Conservation (phyloP, 768 basidiomycete species). For the Leccinum broughii region DNA sequence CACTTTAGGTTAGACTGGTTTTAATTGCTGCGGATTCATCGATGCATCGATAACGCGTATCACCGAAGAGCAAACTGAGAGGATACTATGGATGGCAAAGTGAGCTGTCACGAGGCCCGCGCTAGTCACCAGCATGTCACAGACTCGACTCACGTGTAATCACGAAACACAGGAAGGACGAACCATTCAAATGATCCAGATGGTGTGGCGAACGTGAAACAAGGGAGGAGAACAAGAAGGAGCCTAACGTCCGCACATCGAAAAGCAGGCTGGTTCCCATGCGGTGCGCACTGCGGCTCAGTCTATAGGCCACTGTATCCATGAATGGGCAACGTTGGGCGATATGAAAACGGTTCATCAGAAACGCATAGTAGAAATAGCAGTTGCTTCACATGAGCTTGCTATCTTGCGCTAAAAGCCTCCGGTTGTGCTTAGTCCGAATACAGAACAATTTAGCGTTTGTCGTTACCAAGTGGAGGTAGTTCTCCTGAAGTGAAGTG, state of each 20-base stretch:
- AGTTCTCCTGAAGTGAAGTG: constrained; percentile 17
- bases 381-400: constrained; percentile 26
- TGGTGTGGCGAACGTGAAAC: not conserved
- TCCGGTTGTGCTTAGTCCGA: constrained; percentile 19
- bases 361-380: constrained; percentile 14
- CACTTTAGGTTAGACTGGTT: constrained; percentile 12
- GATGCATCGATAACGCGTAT: constrained; percentile 22
- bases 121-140: not conserved
- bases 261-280: constrained; percentile 15
- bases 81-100: constrained; percentile 8
- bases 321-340: constrained; percentile 21
- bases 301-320: constrained; percentile 12
- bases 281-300: constrained; percentile 9
- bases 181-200: not conserved
- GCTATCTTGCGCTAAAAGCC: constrained; percentile 21
- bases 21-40: constrained; percentile 10
- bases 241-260: constrained; percentile 18
- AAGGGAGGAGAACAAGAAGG: not conserved
- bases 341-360: constrained; percentile 28
- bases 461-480: constrained; percentile 20
- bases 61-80: constrained; percentile 13
- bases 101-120: not conserved
- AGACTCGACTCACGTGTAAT: constrained; percentile 3
- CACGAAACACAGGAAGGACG: not conserved
- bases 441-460: constrained; percentile 13